These are phyloP conservation scores for Trametes sanguinea DNA, from an alignment of 768 basidiomycete genomes.

Conservation along the genomic window DNA sequence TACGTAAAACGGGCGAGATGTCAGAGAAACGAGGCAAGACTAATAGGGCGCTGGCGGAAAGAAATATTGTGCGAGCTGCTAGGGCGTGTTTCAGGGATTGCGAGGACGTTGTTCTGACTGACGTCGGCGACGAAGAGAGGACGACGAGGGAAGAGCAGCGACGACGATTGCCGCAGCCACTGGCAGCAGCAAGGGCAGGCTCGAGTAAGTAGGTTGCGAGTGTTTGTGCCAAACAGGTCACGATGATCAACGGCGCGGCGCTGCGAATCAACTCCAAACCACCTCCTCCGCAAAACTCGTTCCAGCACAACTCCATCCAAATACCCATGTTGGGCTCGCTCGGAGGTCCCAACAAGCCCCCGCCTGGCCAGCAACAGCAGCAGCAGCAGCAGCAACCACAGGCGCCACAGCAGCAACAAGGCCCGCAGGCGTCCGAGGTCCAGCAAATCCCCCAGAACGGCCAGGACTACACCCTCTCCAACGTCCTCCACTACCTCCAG, in stretches of 20 bases:
- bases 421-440: constrained; percentile 53
- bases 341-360: constrained; percentile 53
- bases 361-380: constrained; percentile 39
- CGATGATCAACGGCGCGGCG: constrained; percentile 30
- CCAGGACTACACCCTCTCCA: constrained; percentile 91
- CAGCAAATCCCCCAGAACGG: constrained; percentile 83
- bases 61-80: constrained; percentile 8
- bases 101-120: not conserved
- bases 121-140: not conserved
- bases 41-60: constrained; percentile 9
- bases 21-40: constrained; percentile 22
- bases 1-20: constrained; percentile 21
- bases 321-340: constrained; percentile 74
- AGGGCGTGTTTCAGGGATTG: not conserved
- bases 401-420: constrained; percentile 54
- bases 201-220: not conserved
- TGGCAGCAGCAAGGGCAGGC: not conserved
- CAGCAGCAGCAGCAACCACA: constrained; percentile 44
- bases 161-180: too few species aligned
- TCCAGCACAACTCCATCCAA: constrained; percentile 39
- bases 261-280: constrained; percentile 29
- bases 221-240: constrained; percentile 30
- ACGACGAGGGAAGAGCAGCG: not conserved
- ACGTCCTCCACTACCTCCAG: constrained; percentile 95
- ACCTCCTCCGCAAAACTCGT: constrained; percentile 27